phyloP scores from a whole-genome alignment of 2,329 filamentous ascomycete genomes.

The Cladophialophora immunda region DNA sequence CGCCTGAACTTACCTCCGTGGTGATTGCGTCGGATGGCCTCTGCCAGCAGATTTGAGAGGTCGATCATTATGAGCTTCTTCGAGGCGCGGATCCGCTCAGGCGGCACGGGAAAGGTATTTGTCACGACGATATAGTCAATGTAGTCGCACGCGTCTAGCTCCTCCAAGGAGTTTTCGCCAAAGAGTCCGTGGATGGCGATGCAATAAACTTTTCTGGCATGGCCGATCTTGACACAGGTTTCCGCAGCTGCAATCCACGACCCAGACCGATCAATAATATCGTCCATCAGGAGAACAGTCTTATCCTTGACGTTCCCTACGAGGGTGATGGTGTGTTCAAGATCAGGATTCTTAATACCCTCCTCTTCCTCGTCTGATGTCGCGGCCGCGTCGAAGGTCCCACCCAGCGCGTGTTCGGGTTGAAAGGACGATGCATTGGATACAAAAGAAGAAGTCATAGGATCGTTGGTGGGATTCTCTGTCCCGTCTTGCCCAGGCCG shows the following conservation, averaged over 20 bases:
- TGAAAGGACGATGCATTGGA: slow-evolving; percentile 81
- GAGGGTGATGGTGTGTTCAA: slow-evolving; percentile 96
- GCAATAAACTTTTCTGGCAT: slow-evolving; percentile 93
- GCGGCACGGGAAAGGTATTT: slow-evolving; percentile 92
- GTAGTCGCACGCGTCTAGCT: slow-evolving; percentile 90
- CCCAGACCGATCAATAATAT: slow-evolving; percentile 97
- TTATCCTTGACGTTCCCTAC: slow-evolving; percentile 91
- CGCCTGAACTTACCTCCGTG: slow-evolving; percentile 83
- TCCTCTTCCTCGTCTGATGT: slow-evolving; percentile 94
- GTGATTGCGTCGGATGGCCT: slow-evolving; percentile 95
- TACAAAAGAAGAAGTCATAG: slow-evolving; percentile 83
- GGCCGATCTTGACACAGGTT: slow-evolving; percentile 84
- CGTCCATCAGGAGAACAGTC: slow-evolving; percentile 93
- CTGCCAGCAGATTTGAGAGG: slow-evolving; percentile 84
- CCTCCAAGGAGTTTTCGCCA: slow-evolving; percentile 84
- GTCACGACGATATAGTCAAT: slow-evolving; percentile 95
- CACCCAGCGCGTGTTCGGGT: slow-evolving; percentile 77
- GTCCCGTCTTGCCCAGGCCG: slow-evolving; percentile 58
- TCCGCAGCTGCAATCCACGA: slow-evolving; percentile 98
- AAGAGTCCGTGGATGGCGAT: slow-evolving; percentile 97
- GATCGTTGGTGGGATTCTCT: slow-evolving; percentile 71
- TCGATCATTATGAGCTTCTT: slow-evolving; percentile 91
- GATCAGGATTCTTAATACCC: slow-evolving; percentile 77
- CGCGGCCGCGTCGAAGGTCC: slow-evolving; percentile 81
- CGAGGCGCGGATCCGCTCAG: slow-evolving; percentile 72